Evolutionary conservation across 2,329 filamentous ascomycete species (phyloP), one percentile per base, ranked within the genome.

Genomic region (Colletotrichum sp.): DNA sequence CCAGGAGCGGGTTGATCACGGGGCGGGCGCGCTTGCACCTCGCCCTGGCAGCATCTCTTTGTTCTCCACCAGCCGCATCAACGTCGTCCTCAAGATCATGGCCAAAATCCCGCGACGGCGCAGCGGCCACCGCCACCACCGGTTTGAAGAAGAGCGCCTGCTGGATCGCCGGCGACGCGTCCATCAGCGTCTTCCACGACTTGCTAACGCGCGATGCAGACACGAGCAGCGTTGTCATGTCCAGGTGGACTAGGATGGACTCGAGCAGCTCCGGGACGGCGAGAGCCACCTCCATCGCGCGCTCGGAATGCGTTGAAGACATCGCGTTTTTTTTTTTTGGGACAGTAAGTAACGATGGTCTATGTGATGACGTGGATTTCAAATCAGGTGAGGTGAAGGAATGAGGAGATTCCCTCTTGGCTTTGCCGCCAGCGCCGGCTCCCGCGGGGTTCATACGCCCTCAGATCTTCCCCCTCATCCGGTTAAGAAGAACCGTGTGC

Each of bases 231-330:
- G 78, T 79, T 15, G 72, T 71, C 73, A 79, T 77, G 72, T 81
- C 79, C 8, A 79, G 69, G 11, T 77, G 74, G 16, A 76, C 43
- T 24, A 81, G 66, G 34, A 81, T 78, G 36, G 76, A 75, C 58
- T 81, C 80, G 31, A 80, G 70, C 6, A 81, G 68, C 72, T 81
- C 80, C 8, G 78, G 75, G 43, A 76, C 66, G 64, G 65, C 66
- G 24, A 79, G 65, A 5, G 55, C 70, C 13, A 29, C 34, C 31
- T 73, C 61, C 70, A 57, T 65, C 21, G 58, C 65, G 8, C 43
- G 34, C 24, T 24, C 24, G 8, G 34, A 8, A 8, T 57, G 61
- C n/a, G 9, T 27, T 63, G 34, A 29, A 3, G 57, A 47, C 72
- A 74, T 73, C 18, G 27, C 47, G n/a, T 6, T 13, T 51, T 18